phyloP scores from a whole-genome alignment of 2,329 filamentous ascomycete species.

The Septoria petroselini region DNA sequence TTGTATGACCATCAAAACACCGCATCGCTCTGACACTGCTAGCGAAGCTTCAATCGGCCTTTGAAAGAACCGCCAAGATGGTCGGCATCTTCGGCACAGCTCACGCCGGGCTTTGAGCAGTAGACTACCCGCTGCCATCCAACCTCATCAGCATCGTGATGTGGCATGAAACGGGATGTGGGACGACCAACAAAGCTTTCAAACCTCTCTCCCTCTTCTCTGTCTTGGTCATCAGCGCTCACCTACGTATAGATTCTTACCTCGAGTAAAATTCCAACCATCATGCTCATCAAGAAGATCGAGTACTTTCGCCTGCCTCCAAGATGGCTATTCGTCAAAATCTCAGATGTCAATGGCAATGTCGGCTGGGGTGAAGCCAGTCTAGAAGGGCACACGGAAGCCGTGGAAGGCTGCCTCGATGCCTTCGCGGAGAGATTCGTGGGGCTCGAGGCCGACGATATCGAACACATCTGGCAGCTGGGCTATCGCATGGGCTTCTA shows the following conservation, averaged over 20 bases:
- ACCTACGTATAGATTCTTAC: too few relatives aligned
- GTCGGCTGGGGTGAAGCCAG: slow-evolving; percentile 53
- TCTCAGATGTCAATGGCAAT: slow-evolving; percentile 63
- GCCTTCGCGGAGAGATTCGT: slow-evolving; percentile 61
- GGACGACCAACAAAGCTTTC: too few relatives aligned
- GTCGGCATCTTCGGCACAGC: slow-evolving; percentile 8
- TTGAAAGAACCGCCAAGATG: not conserved
- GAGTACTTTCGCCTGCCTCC: slow-evolving; percentile 74
- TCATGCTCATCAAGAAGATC: slow-evolving; percentile 60
- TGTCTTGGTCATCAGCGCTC: too few relatives aligned
- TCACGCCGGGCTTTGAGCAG: not conserved
- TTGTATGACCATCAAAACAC: not conserved
- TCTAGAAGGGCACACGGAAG: slow-evolving; percentile 69
- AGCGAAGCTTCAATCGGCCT: not conserved
- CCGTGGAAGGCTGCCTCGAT: slow-evolving; percentile 70
- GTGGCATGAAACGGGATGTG: too few relatives aligned
- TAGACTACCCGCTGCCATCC: slow-evolving; percentile 1
- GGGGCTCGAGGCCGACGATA: slow-evolving; percentile 70
- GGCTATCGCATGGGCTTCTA: slow-evolving; percentile 70
- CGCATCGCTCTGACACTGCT: not conserved
- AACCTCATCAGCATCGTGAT: too few relatives aligned
- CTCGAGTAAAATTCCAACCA: too few relatives aligned
- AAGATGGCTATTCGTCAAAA: slow-evolving; percentile 74
- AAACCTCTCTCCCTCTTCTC: too few relatives aligned
- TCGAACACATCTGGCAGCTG: slow-evolving; percentile 77